These are phyloP conservation scores for Phytophthora foliorum DNA, from an alignment of 352 stramenopile genomes.

Conservation along the genomic window DNA sequence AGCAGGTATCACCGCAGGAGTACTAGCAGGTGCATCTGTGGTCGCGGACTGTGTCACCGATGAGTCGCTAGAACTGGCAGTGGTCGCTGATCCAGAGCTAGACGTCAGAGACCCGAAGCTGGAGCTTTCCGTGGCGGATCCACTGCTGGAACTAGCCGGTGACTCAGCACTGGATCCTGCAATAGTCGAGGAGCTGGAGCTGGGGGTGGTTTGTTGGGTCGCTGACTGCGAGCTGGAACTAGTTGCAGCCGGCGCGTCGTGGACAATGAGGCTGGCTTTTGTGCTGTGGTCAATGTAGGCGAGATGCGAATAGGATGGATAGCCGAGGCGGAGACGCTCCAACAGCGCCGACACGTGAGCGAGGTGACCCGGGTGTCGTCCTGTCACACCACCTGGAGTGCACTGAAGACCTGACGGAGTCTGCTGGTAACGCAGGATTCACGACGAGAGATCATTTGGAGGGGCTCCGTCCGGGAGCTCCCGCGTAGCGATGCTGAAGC, in stretches of 20 bases:
- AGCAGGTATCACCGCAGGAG: conserved; percentile 13
- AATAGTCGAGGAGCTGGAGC: no score
- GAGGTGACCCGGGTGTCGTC: conserved; percentile 28
- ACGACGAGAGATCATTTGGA: conserved; percentile 5
- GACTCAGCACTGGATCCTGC: no score
- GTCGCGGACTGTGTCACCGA: conserved; percentile 4
- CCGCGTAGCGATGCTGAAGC: conserved; percentile 3
- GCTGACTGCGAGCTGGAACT: no score
- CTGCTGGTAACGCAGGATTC: conserved; percentile 23
- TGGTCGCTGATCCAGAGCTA: conserved; percentile 9
- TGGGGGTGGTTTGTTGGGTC: no score
- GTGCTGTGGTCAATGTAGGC: no score
- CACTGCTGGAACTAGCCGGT: conserved; percentile 20
- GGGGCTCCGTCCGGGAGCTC: conserved; percentile 16
- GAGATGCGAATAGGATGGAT: no score
- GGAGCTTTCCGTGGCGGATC: conserved; percentile 7
- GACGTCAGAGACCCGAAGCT: background rate
- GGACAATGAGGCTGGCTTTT: no score
- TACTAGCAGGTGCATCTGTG: no score
- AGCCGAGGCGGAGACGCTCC: conserved; percentile 2
- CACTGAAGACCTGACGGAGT: conserved; percentile 6
- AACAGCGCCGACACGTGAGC: conserved; percentile 2
- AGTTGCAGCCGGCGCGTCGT: no score
- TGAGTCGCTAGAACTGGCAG: conserved; percentile 12
- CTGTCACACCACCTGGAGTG: conserved; percentile 5